phyloP scores from a whole-genome alignment of 352 stramenopile genomes.

The Phytopythium montanum region DNA sequence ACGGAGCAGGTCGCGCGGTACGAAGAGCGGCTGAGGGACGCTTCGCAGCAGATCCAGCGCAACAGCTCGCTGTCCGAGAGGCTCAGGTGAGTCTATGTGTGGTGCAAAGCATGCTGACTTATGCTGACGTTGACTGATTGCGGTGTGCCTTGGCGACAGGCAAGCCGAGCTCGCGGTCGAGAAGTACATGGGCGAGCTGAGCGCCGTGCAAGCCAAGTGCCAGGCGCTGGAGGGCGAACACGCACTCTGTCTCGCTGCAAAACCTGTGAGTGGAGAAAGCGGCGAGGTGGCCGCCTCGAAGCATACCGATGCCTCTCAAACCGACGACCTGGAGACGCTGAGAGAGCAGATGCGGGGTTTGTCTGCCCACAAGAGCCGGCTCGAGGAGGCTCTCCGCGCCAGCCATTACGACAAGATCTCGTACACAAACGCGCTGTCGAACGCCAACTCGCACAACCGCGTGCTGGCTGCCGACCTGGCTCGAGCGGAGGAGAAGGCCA shows the following conservation, averaged over 20 bases:
- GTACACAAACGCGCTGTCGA: constrained; percentile 75
- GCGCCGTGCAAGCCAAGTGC: constrained; percentile 39
- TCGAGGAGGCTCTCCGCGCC: constrained; percentile 69
- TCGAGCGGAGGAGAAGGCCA: constrained; percentile 50
- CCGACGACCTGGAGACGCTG: constrained; percentile 16
- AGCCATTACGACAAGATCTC: constrained; percentile 84
- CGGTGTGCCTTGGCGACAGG: constrained; percentile 11
- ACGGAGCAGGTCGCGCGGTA: constrained; percentile 84
- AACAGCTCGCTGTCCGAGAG: constrained; percentile 46
- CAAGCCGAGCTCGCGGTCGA: constrained; percentile 46
- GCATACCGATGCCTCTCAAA: neutral
- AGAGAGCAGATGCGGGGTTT: constrained; percentile 56
- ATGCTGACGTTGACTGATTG: neutral
- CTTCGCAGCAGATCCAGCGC: constrained; percentile 43
- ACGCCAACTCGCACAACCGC: constrained; percentile 75
- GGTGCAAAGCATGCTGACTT: neutral
- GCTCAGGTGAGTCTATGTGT: constrained; percentile 28
- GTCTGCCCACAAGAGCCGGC: constrained; percentile 47
- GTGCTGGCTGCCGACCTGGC: constrained; percentile 56
- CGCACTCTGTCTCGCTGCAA: constrained; percentile 12
- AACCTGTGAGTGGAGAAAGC: neutral
- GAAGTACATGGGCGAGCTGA: constrained; percentile 49
- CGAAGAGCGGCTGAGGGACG: constrained; percentile 61
- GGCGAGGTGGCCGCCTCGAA: neutral
- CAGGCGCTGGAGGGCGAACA: constrained; percentile 50